Conservation (phyloP, 345 rosid species). For the Syzygium aromaticum region DNA sequence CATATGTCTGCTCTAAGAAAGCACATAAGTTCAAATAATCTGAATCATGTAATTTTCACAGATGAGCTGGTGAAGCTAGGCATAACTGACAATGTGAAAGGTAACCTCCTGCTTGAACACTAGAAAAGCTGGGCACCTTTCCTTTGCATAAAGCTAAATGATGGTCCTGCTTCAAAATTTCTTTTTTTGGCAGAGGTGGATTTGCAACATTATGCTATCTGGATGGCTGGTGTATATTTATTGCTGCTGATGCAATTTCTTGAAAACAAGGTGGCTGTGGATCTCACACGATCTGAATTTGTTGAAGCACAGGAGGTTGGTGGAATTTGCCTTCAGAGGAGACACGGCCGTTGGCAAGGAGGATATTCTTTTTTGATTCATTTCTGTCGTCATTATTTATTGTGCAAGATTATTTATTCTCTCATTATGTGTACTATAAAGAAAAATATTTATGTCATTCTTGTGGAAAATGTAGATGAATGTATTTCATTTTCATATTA, state of each 20-base stretch:
- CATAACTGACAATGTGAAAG: slow-evolving; percentile 67
- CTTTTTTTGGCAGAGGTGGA: slow-evolving; percentile 63
- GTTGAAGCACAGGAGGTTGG: slow-evolving; percentile 84
- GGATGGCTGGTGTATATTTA: slow-evolving; percentile 95
- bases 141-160: neutral
- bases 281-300: slow-evolving; percentile 93
- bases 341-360: too few relatives aligned
- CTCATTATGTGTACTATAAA: too few relatives aligned
- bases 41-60: slow-evolving; percentile 23
- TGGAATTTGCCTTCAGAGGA: neutral
- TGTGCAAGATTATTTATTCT: too few relatives aligned
- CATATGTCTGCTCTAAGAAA: neutral
- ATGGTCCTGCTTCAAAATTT: neutral
- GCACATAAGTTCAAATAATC: neutral
- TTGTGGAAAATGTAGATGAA: too few relatives aligned
- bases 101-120: slow-evolving; percentile 21
- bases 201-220: slow-evolving; percentile 79
- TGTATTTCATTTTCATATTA: too few relatives aligned
- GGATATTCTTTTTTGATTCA: too few relatives aligned
- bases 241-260: slow-evolving; percentile 93
- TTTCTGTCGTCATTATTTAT: too few relatives aligned
- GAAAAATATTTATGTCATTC: too few relatives aligned
- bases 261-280: slow-evolving; percentile 93
- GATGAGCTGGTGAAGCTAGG: slow-evolving; percentile 84
- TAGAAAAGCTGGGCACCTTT: neutral